Conservation (phyloP, 169 alveolate species). For the Perkinsus chesapeaki region DNA sequence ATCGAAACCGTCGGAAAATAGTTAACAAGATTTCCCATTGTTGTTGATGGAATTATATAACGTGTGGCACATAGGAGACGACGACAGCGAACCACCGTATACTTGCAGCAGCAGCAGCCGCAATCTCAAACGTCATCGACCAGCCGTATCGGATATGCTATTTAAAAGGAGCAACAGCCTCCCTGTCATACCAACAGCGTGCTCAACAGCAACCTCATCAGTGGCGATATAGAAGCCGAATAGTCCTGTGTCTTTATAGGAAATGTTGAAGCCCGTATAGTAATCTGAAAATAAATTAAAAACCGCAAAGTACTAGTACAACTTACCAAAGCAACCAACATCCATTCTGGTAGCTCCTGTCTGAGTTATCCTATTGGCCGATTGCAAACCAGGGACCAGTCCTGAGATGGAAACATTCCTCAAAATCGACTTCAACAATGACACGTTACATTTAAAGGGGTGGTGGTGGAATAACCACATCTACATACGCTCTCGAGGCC, state of each 20-base stretch:
- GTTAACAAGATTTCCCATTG: background rate
- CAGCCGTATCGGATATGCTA: too few species aligned
- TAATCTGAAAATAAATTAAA: too few species aligned
- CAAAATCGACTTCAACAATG: background rate
- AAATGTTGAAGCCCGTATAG: conserved; percentile 69
- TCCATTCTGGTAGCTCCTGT: conserved; percentile 62
- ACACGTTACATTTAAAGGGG: conserved; percentile 19
- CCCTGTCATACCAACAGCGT: conserved; percentile 51
- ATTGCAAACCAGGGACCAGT: conserved; percentile 47
- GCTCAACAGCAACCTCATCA: conserved; percentile 72
- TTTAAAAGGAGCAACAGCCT: too few species aligned
- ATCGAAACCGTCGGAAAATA: background rate
- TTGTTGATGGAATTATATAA: too few species aligned
- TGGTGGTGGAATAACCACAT: too few species aligned
- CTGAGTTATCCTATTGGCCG: conserved; percentile 59
- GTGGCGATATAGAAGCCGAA: conserved; percentile 73
- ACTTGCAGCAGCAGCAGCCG: too few species aligned
- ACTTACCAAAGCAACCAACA: conserved; percentile 42
- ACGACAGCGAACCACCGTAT: too few species aligned
- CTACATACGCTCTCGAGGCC: too few species aligned
- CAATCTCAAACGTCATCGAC: too few species aligned
- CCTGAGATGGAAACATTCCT: conserved; percentile 24
- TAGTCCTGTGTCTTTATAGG: conserved; percentile 87
- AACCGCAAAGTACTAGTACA: too few species aligned
- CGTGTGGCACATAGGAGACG: too few species aligned